Conservation (phyloP, 1,139 yeast genomes). For the Diutina rugosa region DNA sequence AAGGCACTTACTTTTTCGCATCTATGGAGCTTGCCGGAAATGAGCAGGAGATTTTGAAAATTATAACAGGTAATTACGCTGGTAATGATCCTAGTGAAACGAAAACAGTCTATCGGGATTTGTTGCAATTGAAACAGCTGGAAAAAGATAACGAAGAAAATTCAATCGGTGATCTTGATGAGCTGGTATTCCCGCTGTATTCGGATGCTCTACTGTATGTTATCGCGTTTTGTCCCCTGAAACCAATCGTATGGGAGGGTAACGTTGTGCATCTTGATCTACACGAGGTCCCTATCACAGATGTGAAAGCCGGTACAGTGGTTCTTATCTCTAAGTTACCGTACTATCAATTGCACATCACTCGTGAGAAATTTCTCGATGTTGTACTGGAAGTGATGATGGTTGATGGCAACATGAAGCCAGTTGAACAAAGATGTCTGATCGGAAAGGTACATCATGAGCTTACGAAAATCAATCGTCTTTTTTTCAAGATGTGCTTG, state of each 20-base stretch:
- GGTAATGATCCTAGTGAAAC: conserved; percentile 24
- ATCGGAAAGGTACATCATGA: conserved; percentile 66
- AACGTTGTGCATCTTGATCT: conserved; percentile 48
- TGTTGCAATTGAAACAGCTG: conserved; percentile 10
- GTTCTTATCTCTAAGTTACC: conserved; percentile 46
- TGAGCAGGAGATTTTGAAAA: conserved; percentile 27
- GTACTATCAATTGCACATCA: conserved; percentile 21
- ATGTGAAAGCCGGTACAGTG: conserved; percentile 56
- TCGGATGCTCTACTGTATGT: conserved; percentile 44
- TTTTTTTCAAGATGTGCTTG: conserved; percentile 58
- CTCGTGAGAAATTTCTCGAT: conserved; percentile 32
- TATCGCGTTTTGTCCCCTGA: conserved; percentile 64
- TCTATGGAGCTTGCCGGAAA: conserved; percentile 41
- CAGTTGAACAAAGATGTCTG: conserved; percentile 55
- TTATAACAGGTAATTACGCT: conserved; percentile 30
- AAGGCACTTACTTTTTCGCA: conserved; percentile 67
- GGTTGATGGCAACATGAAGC: conserved; percentile 30
- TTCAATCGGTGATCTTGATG: not conserved
- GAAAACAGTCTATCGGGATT: conserved; percentile 17
- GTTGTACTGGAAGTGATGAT: not conserved
- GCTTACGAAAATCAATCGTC: conserved; percentile 50
- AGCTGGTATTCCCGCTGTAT: not conserved
- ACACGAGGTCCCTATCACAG: conserved; percentile 29
- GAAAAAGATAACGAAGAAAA: conserved; percentile 6
- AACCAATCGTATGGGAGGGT: conserved; percentile 91